Base-by-base conservation (phyloP, 2,329 filamentous ascomycete species). In the Pyrenochaeta sp. region DNA sequence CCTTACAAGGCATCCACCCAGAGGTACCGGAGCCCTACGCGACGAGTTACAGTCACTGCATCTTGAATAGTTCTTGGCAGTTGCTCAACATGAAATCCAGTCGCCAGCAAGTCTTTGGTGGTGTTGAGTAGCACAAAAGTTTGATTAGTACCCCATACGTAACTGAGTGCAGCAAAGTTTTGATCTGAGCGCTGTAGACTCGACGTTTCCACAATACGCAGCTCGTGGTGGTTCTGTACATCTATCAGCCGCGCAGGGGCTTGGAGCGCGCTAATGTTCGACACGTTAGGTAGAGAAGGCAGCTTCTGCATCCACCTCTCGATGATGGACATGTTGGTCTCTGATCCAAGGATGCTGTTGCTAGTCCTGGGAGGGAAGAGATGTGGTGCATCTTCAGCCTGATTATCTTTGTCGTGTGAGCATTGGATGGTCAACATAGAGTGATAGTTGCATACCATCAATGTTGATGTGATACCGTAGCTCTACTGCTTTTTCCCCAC, bases 1-100 rank as follows among this genome's bases (percentile, higher is more conserved):
- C 29, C 49, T 36, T 49, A 58, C 51, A 56, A 20, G 2, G 56
- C 56, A 35, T 60, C 57, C 11, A 60, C 50, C 57, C 57, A 60
- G 11, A 60, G 35, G 17, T 58, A 58, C 9, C 36, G 31, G 2
- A 56, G 15, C 3, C 49, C 56, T 7, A 60, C 23, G 4, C 17
- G 21, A 21, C 47, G 49, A 18, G 56, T 54, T n/a, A 57, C 49
- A 2, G 27, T 45, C n/a, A 60, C 43, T 6, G 45, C 53, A 37
- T 56, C 56, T 41, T 48, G 39, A 5, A 60, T 60, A 9, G 56
- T 60, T 30, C 51, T 20, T 12, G 53, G 56, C 7, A 60, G 49
- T 20, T 48, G 46, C 21, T 10, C 23, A 10, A 35, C 12, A 1
- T 45, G 33, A 30, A 56, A 56, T 1, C 31, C 45, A 14, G 39